Evolutionary conservation across 1,139 yeast genomes (phyloP).

Genomic region (Blastobotrys arbuscula): DNA sequence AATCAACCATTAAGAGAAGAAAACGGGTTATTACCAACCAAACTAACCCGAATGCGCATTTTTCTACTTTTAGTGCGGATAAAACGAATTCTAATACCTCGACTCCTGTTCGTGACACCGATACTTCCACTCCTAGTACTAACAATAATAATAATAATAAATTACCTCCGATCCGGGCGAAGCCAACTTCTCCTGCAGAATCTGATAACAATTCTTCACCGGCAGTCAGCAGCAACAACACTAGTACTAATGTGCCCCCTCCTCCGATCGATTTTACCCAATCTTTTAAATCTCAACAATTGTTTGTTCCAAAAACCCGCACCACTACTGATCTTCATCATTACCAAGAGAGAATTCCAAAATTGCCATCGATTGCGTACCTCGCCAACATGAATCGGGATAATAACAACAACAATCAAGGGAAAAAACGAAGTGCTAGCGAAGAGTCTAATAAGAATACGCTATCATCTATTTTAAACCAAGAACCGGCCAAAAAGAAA

Average conservation of each 20-base stretch:
- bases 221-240: too few relatives aligned
- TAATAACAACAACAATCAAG: background rate
- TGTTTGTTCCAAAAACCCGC: background rate
- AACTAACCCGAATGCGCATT: constrained; percentile 8
- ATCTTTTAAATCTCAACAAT: constrained; percentile 22
- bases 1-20: constrained; percentile 68
- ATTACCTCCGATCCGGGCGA: constrained; percentile 8
- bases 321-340: background rate
- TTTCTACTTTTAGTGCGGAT: constrained; percentile 10
- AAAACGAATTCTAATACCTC: background rate
- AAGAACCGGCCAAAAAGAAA: constrained; percentile 11
- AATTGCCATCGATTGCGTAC: constrained; percentile 14
- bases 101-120: background rate
- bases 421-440: constrained; percentile 7
- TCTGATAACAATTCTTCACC: background rate
- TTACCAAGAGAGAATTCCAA: constrained; percentile 3
- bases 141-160: background rate
- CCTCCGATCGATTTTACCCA: constrained; percentile 33
- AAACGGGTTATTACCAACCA: constrained; percentile 38
- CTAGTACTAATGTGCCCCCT: constrained; percentile 17
- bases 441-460: background rate
- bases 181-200: background rate
- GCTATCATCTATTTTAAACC: constrained; percentile 23
- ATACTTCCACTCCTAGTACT: background rate
- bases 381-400: constrained; percentile 3